Evolutionary conservation across 441 rosid species (phyloP), one percentile per base, ranked within the genome.

Genomic region (Manihot esculenta): DNA sequence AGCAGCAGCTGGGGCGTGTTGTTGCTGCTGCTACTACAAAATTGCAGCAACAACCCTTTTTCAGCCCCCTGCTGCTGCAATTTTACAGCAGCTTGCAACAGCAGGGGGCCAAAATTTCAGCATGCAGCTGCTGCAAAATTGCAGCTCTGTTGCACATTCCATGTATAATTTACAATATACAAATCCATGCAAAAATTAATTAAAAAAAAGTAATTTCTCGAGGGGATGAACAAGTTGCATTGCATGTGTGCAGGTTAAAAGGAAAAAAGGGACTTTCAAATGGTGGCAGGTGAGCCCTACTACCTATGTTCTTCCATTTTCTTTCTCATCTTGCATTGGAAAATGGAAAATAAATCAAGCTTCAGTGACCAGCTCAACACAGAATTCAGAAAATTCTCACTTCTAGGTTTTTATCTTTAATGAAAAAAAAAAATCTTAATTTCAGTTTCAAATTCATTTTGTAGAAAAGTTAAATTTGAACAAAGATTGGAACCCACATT

Each of bases 321-420:
- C 77, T 78, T 78, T 51, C 73, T 82, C 97, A 95, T 92, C 88
- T 92, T 92, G 86, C 82, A 89, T 74, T 91, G 97, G 73, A 92
- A 81, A 44, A 51, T 0, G 57, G 35, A 47, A 47, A 23, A 21
- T 15, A 20, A 62, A 23, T 2, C 27, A 50, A 42, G 13, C 11
- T 20, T 18, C 26, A 3, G 20, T 3, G 48, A 33, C 23, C 4
- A 45, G 12, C 12, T 35, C 21, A 26, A 33, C 30, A 17, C 24
- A 18, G 6, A 17, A 18, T 26, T 62, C 26, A 18, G 38, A 27
- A 50, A 49, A 17, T 50, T n/a, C 18, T 66, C 45, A 14, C 13
- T 54, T 13, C 5, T 15, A 10, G 15, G 26, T 7, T 42, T 26
- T 54, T 11, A 13, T 38, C 9, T 7, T 67, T n/a, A n/a, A 3